A percentile compares a stretch with the other conserved stretches of the same genome.
Evolutionary conservation across 2,329 filamentous ascomycete species (phyloP).

Genomic region (Colletotrichum filicis): DNA sequence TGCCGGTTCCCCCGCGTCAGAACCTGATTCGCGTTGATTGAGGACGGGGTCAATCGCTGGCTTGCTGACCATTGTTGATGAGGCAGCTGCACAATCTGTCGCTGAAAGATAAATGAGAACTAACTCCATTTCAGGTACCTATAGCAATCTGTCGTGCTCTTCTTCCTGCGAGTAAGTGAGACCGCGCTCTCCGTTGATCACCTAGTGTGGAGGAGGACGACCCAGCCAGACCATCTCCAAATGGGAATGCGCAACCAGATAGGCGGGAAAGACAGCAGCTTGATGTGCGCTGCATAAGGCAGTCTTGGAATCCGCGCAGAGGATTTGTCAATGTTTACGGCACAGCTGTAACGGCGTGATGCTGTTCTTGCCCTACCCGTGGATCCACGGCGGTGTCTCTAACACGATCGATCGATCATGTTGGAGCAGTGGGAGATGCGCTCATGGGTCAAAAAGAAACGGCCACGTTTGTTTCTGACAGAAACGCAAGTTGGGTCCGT

Average conservation of each 20-base stretch:
- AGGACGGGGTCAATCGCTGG: neutral
- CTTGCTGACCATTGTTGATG: neutral
- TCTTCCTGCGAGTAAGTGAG: conserved; percentile 33
- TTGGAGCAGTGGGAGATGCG: neutral
- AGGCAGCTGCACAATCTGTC: neutral
- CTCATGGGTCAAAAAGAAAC: conserved; percentile 4
- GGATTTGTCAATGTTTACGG: neutral
- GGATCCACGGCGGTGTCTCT: conserved; percentile 22
- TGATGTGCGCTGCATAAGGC: neutral
- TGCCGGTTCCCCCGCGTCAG: conserved; percentile 14
- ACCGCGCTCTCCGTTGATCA: neutral
- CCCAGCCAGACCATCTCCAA: neutral
- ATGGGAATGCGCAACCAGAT: neutral
- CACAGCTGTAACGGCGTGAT: neutral
- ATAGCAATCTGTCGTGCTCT: conserved; percentile 12
- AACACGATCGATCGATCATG: neutral
- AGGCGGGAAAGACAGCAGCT: neutral
- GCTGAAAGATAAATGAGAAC: neutral
- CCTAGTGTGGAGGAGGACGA: neutral
- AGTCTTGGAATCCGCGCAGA: neutral
- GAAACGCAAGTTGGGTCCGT: conserved; percentile 21
- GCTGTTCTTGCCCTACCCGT: conserved; percentile 5
- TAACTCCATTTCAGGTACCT: conserved; percentile 9
- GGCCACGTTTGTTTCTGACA: neutral
- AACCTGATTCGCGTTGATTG: conserved; percentile 14